Base-by-base conservation (phyloP, 768 basidiomycete species). In the Lentinula aciculospora region DNA sequence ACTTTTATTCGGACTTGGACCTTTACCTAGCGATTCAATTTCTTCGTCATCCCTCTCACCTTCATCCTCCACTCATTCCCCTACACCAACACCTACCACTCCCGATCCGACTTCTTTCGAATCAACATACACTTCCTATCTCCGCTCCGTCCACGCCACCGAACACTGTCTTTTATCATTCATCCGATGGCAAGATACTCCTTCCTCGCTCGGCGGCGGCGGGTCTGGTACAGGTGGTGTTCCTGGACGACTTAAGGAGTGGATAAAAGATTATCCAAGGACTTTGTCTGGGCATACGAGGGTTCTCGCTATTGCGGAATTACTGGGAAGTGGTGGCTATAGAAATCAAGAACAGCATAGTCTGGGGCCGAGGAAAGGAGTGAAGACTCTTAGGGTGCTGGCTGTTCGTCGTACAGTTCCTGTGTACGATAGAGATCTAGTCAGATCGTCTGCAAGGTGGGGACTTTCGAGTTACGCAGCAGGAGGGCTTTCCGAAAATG, bases 161-260 rank as follows among this genome's bases (percentile, higher is more conserved):
- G 96, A 99, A 67, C 96, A 99, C 62, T 75, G 98, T 53, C 74
- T 98, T n/a, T 81, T 98, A 10, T 81, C 92, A 0, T 96, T 88
- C 69, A 87, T 98, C 57, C 84, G 95, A 29, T 89, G 85, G 76
- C 86, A 92, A 64, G 85, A 88, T 58, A 76, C 81, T 4, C 80
- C 82, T 19, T 55, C 71, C 37, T 68, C 68, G 54, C 66, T 69
- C 45, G 70, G 64, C 28, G 62, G 67, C 50, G 61, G 72, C 8
- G 78, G 76, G 3, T 82, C 80, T 55, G 32, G 21, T 21, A 79
- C 82, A 4, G 79, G 86, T 4, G 84, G 85, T 1, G 82, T 94
- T 6, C 96, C 95, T 2, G 82, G 83, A 9, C 83, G 91, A 17
- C 84, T 97, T 60, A 88, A 89, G 65, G 86, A 91, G 63, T 95